Conservation (phyloP, 2,329 filamentous ascomycete species). For the Parastagonospora nodorum region DNA sequence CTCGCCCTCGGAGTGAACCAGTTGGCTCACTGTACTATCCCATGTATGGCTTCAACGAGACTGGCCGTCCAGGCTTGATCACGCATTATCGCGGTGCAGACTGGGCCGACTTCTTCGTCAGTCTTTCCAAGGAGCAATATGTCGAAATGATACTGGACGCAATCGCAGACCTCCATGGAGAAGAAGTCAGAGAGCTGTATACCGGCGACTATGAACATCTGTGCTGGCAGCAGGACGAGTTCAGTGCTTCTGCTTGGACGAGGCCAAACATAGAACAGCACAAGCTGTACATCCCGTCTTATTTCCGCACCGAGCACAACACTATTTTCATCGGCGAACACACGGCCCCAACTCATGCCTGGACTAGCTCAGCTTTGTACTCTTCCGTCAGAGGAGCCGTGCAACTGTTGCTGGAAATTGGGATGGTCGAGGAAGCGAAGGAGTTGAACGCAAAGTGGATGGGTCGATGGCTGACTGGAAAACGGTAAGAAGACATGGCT, state of each 20-base stretch:
- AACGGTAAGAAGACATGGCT: too few species aligned
- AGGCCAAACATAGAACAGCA: neutral
- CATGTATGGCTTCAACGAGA: neutral
- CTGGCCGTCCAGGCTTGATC: neutral
- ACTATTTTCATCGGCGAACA: slow-evolving; percentile 1
- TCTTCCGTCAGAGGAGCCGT: slow-evolving; percentile 1
- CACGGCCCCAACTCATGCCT: slow-evolving; percentile 2
- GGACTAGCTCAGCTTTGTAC: slow-evolving; percentile 1
- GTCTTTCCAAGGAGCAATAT: neutral
- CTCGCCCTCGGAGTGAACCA: neutral
- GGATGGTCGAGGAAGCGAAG: slow-evolving; percentile 1
- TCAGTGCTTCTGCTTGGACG: neutral
- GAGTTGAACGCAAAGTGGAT: neutral
- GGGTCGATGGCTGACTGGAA: neutral
- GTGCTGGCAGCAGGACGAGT: neutral
- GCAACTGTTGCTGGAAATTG: slow-evolving; percentile 3
- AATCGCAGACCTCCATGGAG: neutral
- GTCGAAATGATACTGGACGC: neutral
- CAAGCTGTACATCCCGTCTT: neutral
- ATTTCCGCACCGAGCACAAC: neutral
- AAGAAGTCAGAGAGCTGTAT: neutral
- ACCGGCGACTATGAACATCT: neutral
- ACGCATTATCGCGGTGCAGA: neutral
- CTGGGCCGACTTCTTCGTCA: neutral
- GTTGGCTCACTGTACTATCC: neutral